Conservation (phyloP, 2,329 filamentous ascomycete genomes). For the Trichoderma endophyticum region DNA sequence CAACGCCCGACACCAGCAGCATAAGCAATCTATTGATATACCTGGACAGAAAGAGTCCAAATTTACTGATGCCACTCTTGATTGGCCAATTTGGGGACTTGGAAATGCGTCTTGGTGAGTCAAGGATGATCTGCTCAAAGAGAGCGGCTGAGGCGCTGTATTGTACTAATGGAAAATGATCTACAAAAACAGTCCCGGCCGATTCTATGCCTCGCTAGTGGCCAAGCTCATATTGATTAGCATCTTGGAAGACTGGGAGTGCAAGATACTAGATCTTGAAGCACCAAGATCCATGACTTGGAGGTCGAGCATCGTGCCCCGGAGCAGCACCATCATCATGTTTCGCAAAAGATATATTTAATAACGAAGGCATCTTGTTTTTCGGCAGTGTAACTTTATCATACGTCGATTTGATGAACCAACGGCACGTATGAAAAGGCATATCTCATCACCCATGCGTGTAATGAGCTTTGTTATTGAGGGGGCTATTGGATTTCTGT, state of each 20-base stretch:
- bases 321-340: not conserved
- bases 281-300: not conserved
- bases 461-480: not conserved
- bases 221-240: not conserved
- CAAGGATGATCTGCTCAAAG: not conserved
- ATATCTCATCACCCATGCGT: not conserved
- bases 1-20: not conserved
- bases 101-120: conserved; percentile 2
- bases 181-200: not conserved
- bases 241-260: not conserved
- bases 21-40: not conserved
- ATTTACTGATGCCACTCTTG: not conserved
- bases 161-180: not conserved
- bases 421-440: not conserved
- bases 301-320: not conserved
- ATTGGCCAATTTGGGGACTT: not conserved
- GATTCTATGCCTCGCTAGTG: conserved; percentile 3
- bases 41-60: not conserved
- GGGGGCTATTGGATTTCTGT: not conserved
- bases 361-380: not conserved
- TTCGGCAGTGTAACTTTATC: not conserved
- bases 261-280: not conserved
- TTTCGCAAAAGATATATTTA: not conserved
- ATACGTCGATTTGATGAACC: not conserved
- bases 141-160: not conserved